Conservation (phyloP, 768 basidiomycete species). For the Sarcodon aspratus region DNA sequence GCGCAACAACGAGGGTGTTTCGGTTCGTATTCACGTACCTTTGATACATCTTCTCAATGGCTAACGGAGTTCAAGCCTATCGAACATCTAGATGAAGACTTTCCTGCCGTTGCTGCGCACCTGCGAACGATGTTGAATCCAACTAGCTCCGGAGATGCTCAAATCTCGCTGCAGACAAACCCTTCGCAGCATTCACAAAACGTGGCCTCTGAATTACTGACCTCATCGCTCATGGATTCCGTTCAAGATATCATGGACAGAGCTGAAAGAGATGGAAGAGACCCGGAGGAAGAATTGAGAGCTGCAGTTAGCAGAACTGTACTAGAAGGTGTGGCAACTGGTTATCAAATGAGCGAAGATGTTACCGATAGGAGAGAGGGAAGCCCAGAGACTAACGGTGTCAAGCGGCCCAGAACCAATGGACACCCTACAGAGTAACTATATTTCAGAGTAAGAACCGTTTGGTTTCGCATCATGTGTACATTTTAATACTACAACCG, state of each 20-base stretch:
- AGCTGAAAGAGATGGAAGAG: constrained; percentile 41
- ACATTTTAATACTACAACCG: too few relatives aligned
- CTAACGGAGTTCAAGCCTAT: constrained; percentile 37
- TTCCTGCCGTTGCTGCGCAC: constrained; percentile 53
- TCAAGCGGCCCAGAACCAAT: constrained; percentile 5
- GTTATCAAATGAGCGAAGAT: constrained; percentile 36
- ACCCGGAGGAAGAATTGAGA: constrained; percentile 58
- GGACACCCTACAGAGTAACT: not conserved
- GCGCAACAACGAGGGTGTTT: constrained; percentile 62
- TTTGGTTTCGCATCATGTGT: too few relatives aligned
- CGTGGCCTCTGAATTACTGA: constrained; percentile 55
- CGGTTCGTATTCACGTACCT: constrained; percentile 36
- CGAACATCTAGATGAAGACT: constrained; percentile 61
- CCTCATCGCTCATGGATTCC: constrained; percentile 51
- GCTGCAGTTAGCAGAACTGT: constrained; percentile 54
- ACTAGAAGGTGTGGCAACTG: constrained; percentile 51
- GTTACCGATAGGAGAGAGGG: constrained; percentile 8
- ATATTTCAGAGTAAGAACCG: too few relatives aligned
- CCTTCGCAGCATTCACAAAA: constrained; percentile 65
- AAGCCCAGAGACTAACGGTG: not conserved
- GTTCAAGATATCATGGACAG: constrained; percentile 59
- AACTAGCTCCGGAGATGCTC: constrained; percentile 3
- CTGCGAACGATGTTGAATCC: constrained; percentile 20
- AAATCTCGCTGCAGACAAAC: constrained; percentile 5
- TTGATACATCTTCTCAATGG: not conserved